Evolutionary conservation across 2,329 filamentous ascomycete species (phyloP).

Genomic region (Cladosporium sp.): DNA sequence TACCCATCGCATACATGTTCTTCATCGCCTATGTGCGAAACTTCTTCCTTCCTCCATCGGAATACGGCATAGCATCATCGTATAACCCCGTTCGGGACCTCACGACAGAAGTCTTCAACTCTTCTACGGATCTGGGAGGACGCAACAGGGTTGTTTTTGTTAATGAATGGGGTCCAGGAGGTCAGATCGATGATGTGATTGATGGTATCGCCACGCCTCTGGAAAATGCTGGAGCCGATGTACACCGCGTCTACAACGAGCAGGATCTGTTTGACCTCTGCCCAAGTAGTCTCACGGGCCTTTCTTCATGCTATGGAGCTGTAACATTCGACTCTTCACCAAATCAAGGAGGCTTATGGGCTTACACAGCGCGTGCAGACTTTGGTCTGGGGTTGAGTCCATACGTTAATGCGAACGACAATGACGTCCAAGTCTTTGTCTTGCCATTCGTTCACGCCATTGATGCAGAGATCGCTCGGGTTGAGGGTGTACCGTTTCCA

Average conservation of each 20-base stretch:
- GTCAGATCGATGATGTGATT: constrained; percentile 68
- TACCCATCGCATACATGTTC: constrained; percentile 36
- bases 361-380: constrained; percentile 79
- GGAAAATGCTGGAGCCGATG: constrained; percentile 50
- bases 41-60: constrained; percentile 71
- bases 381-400: constrained; percentile 64
- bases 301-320: constrained; percentile 69
- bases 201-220: constrained; percentile 55
- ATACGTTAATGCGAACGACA: constrained; percentile 58
- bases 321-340: constrained; percentile 74
- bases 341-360: constrained; percentile 71
- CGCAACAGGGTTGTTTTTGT: constrained; percentile 71
- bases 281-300: constrained; percentile 53
- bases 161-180: constrained; percentile 63
- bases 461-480: constrained; percentile 64
- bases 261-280: constrained; percentile 61
- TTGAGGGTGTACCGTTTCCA: constrained; percentile 43
- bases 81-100: constrained; percentile 43
- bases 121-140: constrained; percentile 52
- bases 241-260: constrained; percentile 53
- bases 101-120: constrained; percentile 58
- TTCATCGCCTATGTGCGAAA: constrained; percentile 58
- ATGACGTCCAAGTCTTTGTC: constrained; percentile 73
- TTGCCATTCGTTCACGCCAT: constrained; percentile 76
- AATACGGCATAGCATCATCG: constrained; percentile 64